Conservation (phyloP, 495 filamentous ascomycete genomes). For the Ramalina intermedia region DNA sequence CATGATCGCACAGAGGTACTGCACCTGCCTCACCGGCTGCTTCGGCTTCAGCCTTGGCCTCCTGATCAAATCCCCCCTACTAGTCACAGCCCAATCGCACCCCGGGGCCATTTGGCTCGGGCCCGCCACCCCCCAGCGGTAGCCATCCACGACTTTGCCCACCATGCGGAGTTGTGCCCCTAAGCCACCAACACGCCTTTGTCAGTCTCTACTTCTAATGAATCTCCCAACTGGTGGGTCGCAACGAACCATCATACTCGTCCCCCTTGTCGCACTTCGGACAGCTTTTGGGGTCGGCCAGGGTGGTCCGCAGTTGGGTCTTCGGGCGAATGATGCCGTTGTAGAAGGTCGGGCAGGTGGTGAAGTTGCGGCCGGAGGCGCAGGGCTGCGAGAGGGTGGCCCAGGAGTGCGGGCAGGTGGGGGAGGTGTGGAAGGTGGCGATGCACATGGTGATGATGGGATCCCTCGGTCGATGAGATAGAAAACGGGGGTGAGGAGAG, state of each 20-base stretch:
- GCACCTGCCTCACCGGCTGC: too few relatives aligned
- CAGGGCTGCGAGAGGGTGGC: constrained; percentile 22
- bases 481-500: too few relatives aligned
- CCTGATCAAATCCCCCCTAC: too few relatives aligned
- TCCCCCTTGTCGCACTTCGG: constrained; percentile 18
- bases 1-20: background rate
- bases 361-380: constrained; percentile 19
- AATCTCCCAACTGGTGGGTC: too few relatives aligned
- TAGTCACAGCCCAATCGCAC: background rate
- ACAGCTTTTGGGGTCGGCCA: constrained; percentile 14
- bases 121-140: background rate
- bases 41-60: too few relatives aligned
- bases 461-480: background rate
- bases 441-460: constrained; percentile 24
- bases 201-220: constrained; percentile 12
- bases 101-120: background rate
- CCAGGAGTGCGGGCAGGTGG: constrained; percentile 26
- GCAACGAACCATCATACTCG: constrained; percentile 11
- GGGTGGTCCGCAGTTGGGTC: background rate
- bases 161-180: constrained; percentile 1
- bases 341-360: constrained; percentile 25
- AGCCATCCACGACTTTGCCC: too few relatives aligned
- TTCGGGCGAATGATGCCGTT: constrained; percentile 2
- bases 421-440: constrained; percentile 20
- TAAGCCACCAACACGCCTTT: constrained; percentile 10